Evolutionary conservation across 495 filamentous ascomycete species (phyloP), one percentile per base, ranked within the genome.

Genomic region (Penicillium desertorum): DNA sequence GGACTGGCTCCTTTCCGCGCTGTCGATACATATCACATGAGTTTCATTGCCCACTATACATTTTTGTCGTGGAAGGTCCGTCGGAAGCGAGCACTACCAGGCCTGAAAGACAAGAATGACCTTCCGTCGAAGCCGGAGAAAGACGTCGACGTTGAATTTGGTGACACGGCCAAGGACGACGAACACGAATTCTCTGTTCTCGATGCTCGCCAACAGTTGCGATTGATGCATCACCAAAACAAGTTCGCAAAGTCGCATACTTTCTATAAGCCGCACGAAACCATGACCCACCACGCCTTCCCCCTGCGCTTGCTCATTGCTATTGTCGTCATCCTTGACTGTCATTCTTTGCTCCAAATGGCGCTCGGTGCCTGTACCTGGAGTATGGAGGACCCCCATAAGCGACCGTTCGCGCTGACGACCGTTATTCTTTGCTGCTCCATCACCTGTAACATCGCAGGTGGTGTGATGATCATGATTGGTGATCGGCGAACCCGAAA

Each of bases 251-350:
- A 84, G 50, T 87, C 85, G 0, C 89, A 93, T 64, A 89, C 87
- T 2, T 93, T 91, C 71, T 93, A 91, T 76, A 90, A 89, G 65
- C 89, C 89, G 1, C 88, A 93, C 71, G 89, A 91, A 72, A 92
- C 88, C 0, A 71, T 81, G 39, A 92, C 89, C 2, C 89, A 93
- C 63, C 80, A 86, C 63, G 88, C 89, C 7, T 93, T 92, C 62
- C 88, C 89, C 0, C 76, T 89, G 8, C 80, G 81, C 36, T 72
- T 89, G 19, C 81, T 92, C 29, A 74, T 92, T 41, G 80, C 87
- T 37, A 82, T 91, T 37, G 85, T 91, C 3, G 76, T 88, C 19
- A 70, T 93, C n/a, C 76, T 93, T 0, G 89, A 92, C 62, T 82
- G 81, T 48, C 89, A 93, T 65, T 87, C 83, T 10, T 68, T 85